A percentile compares a stretch with the other conserved stretches of the same genome.
phyloP scores from a whole-genome alignment of 768 basidiomycete species.

The Calocera cornea region DNA sequence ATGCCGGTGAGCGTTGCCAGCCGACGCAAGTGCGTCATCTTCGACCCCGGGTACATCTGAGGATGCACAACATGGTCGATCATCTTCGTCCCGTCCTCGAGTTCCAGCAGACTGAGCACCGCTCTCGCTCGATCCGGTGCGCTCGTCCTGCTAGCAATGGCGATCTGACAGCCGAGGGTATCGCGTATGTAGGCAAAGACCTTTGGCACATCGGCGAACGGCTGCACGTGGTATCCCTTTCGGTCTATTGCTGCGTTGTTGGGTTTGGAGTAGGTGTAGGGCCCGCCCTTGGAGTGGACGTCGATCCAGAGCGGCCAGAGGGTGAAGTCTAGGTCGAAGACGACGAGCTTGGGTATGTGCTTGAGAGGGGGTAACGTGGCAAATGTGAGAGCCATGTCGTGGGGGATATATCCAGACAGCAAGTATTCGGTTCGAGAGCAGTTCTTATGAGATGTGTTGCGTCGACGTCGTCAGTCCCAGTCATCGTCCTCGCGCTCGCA shows the following conservation, averaged over 20 bases:
- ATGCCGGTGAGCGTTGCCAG: neutral
- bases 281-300: neutral
- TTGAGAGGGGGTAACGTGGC: neutral
- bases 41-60: neutral
- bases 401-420: no score
- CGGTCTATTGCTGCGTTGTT: neutral
- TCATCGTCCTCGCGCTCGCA: no score
- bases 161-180: neutral
- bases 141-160: constrained; percentile 4
- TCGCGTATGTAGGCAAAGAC: neutral
- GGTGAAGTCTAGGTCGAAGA: neutral
- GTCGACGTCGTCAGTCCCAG: neutral
- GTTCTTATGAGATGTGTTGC: neutral
- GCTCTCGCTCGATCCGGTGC: neutral
- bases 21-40: neutral
- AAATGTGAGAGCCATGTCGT: neutral
- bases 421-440: neutral
- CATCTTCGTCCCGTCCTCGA: neutral
- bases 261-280: neutral
- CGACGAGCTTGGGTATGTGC: neutral
- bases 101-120: neutral
- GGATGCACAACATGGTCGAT: neutral
- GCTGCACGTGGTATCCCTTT: neutral
- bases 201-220: neutral
- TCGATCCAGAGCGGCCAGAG: constrained; percentile 2